phyloP scores from a whole-genome alignment of 306 rosid species.

The Vicia villosa region DNA sequence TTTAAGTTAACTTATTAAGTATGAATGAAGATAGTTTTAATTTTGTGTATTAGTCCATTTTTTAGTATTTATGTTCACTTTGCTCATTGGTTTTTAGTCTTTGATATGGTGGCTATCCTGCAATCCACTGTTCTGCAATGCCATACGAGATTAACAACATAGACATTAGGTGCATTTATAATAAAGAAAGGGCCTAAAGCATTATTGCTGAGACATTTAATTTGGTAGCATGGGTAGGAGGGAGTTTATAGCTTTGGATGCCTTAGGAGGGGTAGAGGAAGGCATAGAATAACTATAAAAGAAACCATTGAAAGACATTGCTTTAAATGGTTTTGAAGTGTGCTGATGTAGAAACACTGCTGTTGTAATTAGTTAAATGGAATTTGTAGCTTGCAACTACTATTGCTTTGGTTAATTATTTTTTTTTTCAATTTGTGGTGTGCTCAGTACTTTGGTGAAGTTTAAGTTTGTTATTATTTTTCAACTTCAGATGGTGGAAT shows the following conservation, averaged over 20 bases:
- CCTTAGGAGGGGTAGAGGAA: no score
- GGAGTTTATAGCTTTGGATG: constrained; percentile 2
- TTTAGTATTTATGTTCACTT: no score
- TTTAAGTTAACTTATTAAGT: no score
- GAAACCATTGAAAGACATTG: no score
- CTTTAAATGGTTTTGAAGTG: neutral
- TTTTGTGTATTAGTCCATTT: no score
- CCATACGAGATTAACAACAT: no score
- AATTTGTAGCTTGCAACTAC: constrained; percentile 30
- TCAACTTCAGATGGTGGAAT: constrained; percentile 25
- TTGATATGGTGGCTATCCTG: no score
- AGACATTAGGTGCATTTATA: constrained; percentile 5
- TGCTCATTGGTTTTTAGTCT: no score
- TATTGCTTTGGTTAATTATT: neutral
- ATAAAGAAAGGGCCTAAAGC: constrained; percentile 19
- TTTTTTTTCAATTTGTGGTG: neutral
- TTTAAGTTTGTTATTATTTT: constrained; percentile 29
- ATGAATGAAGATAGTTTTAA: no score
- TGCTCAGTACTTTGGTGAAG: neutral
- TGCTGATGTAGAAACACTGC: constrained; percentile 21
- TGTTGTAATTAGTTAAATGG: constrained; percentile 5
- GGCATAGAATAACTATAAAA: no score
- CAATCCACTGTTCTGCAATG: no score
- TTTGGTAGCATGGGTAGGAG: neutral
- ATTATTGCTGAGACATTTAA: constrained; percentile 5